Conservation (phyloP, 2,329 filamentous ascomycete genomes). For the Zasmidium angulare region DNA sequence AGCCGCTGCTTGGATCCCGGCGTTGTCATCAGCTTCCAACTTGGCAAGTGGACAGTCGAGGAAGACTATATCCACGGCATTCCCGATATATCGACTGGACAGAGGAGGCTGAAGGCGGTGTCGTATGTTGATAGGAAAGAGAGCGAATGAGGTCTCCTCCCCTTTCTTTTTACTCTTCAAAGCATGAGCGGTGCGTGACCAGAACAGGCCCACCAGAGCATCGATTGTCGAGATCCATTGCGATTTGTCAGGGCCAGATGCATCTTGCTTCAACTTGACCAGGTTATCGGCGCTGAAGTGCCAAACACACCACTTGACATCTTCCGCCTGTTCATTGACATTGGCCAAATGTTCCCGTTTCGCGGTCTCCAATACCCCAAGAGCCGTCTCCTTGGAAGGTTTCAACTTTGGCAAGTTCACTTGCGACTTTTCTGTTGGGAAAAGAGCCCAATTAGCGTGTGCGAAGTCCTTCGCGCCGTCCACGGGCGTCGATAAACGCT, state of each 20-base stretch:
- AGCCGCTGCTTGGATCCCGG: conserved; percentile 13
- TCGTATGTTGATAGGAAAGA: conserved; percentile 21
- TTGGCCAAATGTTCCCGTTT: conserved; percentile 10
- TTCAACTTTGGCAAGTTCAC: conserved; percentile 10
- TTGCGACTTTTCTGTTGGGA: conserved; percentile 13
- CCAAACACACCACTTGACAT: conserved; percentile 17
- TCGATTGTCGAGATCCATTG: conserved; percentile 24
- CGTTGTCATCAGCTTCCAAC: conserved; percentile 5
- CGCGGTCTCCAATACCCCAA: conserved; percentile 7
- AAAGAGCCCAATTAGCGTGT: conserved; percentile 14
- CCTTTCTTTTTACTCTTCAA: conserved; percentile 11
- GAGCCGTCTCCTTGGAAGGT: conserved; percentile 2
- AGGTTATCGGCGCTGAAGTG: conserved; percentile 15
- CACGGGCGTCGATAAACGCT: conserved; percentile 12
- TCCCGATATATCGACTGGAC: conserved; percentile 16
- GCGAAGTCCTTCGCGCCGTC: conserved; percentile 1
- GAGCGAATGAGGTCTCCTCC: conserved; percentile 8
- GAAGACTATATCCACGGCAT: conserved; percentile 16
- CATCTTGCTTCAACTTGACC: conserved; percentile 15
- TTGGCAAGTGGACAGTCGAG: conserved; percentile 2
- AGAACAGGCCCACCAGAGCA: conserved; percentile 20
- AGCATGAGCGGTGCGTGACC: conserved; percentile 14
- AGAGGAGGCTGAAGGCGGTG: conserved; percentile 13
- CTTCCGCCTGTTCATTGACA: conserved; percentile 1
- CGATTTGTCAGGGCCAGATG: conserved; percentile 2